These are phyloP conservation scores for Venturia asperata DNA, from an alignment of 2,329 filamentous ascomycete genomes.

Conservation along the genomic window DNA sequence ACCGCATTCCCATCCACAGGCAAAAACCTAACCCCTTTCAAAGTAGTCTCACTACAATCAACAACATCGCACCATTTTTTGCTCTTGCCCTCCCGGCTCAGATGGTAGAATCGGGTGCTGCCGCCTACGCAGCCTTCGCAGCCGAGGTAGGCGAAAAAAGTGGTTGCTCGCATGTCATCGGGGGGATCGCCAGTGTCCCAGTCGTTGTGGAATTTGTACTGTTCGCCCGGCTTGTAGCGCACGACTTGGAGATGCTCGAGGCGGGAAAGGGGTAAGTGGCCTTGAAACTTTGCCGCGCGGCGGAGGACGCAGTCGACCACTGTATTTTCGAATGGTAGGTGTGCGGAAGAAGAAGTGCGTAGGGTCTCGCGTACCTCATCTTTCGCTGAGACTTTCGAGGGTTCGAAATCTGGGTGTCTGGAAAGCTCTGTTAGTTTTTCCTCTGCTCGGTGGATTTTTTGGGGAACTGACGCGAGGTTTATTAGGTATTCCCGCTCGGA, in stretches of 20 bases:
- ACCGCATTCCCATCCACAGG: not conserved
- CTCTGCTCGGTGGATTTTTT: not conserved
- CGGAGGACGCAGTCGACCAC: not conserved
- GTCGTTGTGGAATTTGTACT: constrained; percentile 1
- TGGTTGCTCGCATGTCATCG: not conserved
- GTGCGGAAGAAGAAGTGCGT: not conserved
- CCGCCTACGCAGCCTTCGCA: not conserved
- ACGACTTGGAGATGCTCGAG: not conserved
- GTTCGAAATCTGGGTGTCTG: not conserved
- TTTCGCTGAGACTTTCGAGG: not conserved
- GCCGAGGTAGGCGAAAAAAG: not conserved
- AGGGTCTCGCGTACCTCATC: no score
- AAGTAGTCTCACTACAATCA: not conserved
- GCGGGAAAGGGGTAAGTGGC: not conserved
- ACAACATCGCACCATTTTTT: not conserved
- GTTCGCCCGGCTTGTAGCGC: not conserved
- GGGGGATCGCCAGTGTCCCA: not conserved
- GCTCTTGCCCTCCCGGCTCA: not conserved
- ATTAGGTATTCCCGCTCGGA: not conserved
- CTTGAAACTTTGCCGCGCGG: not conserved
- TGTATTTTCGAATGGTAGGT: not conserved
- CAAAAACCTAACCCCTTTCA: not conserved
- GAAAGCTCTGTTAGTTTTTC: not conserved
- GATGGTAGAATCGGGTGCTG: not conserved
- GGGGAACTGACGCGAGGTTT: not conserved